Percentiles rank a stretch among this genome's conserved stretches.
phyloP scores from a whole-genome alignment of 345 rosid species.

The Gossypium herbaceum region DNA sequence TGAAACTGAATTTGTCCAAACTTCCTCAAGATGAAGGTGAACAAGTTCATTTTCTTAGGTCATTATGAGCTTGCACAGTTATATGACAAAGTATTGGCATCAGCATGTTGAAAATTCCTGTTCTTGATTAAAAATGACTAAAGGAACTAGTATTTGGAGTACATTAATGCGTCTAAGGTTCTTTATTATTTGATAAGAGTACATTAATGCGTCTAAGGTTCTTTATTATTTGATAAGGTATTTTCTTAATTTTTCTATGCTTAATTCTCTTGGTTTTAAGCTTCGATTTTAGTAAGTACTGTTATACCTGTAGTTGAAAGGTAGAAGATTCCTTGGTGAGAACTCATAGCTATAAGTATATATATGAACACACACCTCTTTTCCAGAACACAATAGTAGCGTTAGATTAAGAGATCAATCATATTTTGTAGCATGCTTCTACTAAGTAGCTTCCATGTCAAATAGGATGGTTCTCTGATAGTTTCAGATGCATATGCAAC shows the following conservation, averaged over 20 bases:
- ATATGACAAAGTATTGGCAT: constrained; percentile 16
- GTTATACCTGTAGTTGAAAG: background rate
- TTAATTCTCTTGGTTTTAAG: background rate
- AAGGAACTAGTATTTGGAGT: background rate
- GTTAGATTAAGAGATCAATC: background rate
- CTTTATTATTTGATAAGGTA: too few species aligned
- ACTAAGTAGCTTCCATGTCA: constrained; percentile 1
- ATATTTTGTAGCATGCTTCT: background rate
- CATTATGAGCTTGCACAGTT: constrained; percentile 35
- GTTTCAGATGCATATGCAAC: constrained; percentile 1
- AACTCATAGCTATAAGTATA: background rate
- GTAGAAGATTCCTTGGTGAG: background rate
- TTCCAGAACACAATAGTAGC: background rate
- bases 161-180: background rate
- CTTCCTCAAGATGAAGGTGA: constrained; percentile 89
- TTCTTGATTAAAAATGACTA: background rate
- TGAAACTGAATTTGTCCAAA: constrained; percentile 84
- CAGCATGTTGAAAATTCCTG: background rate
- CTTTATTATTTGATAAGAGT: too few species aligned
- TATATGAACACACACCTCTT: background rate
- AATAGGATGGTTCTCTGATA: background rate
- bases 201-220: background rate
- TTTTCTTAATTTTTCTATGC: background rate
- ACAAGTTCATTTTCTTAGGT: constrained; percentile 42
- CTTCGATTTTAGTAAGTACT: background rate